A percentile compares a stretch with the other conserved stretches of the same genome.
Evolutionary conservation across 441 rosid genomes (phyloP).

Genomic region (Populus tomentosa): DNA sequence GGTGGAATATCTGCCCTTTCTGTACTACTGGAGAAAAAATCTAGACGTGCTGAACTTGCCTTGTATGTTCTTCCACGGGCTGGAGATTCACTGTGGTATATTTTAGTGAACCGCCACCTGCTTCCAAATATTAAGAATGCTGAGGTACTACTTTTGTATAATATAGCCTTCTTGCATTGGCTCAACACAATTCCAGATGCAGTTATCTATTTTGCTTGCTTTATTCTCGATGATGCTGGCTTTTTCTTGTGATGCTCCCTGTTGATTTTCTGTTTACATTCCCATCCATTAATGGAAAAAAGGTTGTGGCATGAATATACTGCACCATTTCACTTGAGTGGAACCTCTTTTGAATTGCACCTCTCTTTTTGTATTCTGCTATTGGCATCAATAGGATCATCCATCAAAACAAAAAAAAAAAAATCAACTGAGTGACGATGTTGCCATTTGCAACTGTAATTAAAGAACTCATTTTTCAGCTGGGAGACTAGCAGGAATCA

Average conservation of each 20-base stretch:
- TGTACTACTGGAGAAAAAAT: constrained; percentile 83
- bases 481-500: neutral
- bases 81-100: constrained; percentile 94
- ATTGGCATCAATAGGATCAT: neutral
- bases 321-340: neutral
- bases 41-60: constrained; percentile 94
- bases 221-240: neutral
- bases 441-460: too few relatives aligned
- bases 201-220: neutral
- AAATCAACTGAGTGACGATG: too few relatives aligned
- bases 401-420: neutral
- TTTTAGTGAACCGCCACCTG: constrained; percentile 76
- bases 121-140: constrained; percentile 85
- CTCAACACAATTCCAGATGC: neutral
- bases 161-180: neutral
- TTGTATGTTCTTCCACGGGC: constrained; percentile 96
- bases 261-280: neutral
- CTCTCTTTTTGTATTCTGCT: neutral
- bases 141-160: constrained; percentile 50
- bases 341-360: neutral
- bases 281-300: neutral
- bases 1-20: constrained; percentile 90
- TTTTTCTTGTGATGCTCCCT: neutral
- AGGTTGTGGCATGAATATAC: neutral
- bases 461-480: neutral